Evolutionary conservation across 2,329 filamentous ascomycete species (phyloP).

Genomic region (Ophidiomyces ophidiicola): DNA sequence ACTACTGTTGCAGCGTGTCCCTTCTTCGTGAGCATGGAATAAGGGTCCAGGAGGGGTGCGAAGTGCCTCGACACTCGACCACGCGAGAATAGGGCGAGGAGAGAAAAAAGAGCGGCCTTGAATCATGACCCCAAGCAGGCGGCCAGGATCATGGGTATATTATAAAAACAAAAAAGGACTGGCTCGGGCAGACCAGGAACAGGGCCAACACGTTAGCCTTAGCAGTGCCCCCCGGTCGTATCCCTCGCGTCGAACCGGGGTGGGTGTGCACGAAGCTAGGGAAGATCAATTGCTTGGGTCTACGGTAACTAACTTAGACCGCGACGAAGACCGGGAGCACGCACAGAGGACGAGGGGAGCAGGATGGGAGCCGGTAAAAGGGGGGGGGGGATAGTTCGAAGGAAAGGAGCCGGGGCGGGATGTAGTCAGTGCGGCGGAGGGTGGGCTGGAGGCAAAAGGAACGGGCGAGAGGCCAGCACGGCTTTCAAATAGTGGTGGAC

Average conservation of each 20-base stretch:
- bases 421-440: no score
- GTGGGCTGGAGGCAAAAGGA: no score
- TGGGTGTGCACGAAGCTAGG: conserved; percentile 7
- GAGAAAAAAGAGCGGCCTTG: conserved; percentile 6
- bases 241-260: conserved; percentile 4
- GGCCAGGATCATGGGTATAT: conserved; percentile 11
- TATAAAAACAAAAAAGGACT: not conserved
- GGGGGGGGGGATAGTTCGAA: no score
- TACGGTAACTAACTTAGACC: not conserved
- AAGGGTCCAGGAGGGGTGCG: not conserved
- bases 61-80: conserved; percentile 13
- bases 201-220: conserved; percentile 6
- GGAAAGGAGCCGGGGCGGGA: no score
- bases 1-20: conserved; percentile 1
- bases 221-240: conserved; percentile 1
- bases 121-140: conserved; percentile 8
- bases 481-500: no score
- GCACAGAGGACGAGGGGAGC: not conserved
- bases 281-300: conserved; percentile 10
- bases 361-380: no score
- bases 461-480: no score
- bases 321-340: not conserved
- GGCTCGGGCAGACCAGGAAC: conserved; percentile 3
- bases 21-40: conserved; percentile 1
- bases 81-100: conserved; percentile 12